These are phyloP conservation scores for Fusarium sp. DNA, from an alignment of 2,329 filamentous ascomycete species.

Conservation along the genomic window DNA sequence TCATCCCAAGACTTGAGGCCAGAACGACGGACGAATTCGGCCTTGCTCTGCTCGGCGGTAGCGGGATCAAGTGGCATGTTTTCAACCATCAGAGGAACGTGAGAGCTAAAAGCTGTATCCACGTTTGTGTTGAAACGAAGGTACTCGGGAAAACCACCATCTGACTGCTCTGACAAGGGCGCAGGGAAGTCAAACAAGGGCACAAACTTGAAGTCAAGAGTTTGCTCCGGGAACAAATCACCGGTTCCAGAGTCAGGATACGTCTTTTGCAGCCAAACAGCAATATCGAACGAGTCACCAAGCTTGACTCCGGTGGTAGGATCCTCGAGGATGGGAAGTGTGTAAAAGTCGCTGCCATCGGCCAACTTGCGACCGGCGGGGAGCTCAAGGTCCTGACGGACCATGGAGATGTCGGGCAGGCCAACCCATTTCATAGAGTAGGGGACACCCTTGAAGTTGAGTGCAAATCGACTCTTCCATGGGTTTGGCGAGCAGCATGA, in stretches of 20 bases:
- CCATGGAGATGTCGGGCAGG: conserved; percentile 62
- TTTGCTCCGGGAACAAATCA: conserved; percentile 60
- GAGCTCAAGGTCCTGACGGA: conserved; percentile 59
- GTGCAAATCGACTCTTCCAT: conserved; percentile 51
- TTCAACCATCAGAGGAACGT: conserved; percentile 54
- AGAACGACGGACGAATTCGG: conserved; percentile 61
- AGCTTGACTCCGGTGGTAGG: conserved; percentile 53
- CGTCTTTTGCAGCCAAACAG: conserved; percentile 65
- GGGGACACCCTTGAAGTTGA: conserved; percentile 55
- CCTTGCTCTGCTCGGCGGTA: conserved; percentile 56
- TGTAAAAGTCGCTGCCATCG: conserved; percentile 69
- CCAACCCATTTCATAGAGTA: conserved; percentile 60
- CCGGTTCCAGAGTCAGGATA: conserved; percentile 60
- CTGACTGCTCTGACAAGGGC: conserved; percentile 52
- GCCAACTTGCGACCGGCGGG: conserved; percentile 64
- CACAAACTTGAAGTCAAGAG: conserved; percentile 54
- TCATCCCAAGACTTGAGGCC: conserved; percentile 59
- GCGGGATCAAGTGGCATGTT: conserved; percentile 64
- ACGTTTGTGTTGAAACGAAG: conserved; percentile 65
- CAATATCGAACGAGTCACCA: conserved; percentile 76
- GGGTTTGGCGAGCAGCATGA: conserved; percentile 46
- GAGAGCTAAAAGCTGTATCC: conserved; percentile 64
- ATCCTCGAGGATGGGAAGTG: conserved; percentile 68
- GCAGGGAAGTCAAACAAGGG: conserved; percentile 39
- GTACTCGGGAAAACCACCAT: conserved; percentile 50